Evolutionary conservation across 139 green algal genomes (phyloP).

Genomic region (Nannochloris sp.): DNA sequence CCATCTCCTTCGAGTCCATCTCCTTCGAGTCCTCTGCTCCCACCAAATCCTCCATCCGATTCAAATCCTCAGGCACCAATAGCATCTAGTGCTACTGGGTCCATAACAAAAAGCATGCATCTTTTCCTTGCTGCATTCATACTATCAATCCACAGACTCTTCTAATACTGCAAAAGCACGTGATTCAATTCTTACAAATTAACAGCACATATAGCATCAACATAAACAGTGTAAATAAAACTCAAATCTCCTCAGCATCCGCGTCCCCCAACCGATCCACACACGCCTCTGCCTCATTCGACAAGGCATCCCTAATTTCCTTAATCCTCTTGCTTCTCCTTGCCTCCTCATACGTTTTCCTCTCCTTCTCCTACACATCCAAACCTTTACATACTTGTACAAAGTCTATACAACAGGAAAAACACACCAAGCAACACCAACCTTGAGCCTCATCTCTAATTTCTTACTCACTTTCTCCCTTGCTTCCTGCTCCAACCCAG

Average conservation of each 20-base stretch:
- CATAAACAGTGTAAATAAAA: background rate
- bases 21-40: background rate
- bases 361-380: constrained; percentile 9
- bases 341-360: constrained; percentile 6
- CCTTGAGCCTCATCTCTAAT: constrained; percentile 14
- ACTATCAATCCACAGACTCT: too few relatives aligned
- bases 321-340: constrained; percentile 9
- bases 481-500: constrained; percentile 24
- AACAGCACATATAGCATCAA: too few relatives aligned
- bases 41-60: background rate
- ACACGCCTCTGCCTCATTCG: background rate
- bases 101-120: too few relatives aligned
- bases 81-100: too few relatives aligned
- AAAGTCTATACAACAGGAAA: background rate
- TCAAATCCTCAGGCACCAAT: too few relatives aligned
- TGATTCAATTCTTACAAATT: too few relatives aligned
- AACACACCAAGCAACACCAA: background rate
- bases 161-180: too few relatives aligned
- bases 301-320: background rate
- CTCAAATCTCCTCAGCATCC: background rate
- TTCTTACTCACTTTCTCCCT: constrained; percentile 1
- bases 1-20: background rate
- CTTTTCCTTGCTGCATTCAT: too few relatives aligned
- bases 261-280: background rate
- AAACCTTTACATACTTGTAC: background rate